Percentiles rank a stretch among this genome's conserved stretches.
These are phyloP conservation scores for Pulveroboletus frians DNA, from an alignment of 768 basidiomycete species.

Conservation along the genomic window DNA sequence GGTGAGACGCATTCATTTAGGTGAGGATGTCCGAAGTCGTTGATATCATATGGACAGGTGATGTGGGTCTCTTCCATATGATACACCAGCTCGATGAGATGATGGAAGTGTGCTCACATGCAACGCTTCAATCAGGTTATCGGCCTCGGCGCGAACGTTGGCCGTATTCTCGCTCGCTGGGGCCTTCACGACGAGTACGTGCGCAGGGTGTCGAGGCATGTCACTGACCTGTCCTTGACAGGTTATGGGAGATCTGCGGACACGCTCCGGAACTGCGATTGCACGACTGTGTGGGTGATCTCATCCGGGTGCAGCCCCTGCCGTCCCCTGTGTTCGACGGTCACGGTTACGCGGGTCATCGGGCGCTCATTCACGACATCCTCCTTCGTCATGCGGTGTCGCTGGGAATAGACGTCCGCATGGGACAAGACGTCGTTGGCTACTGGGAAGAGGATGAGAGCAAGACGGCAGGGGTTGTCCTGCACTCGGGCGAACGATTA, in stretches of 20 bases:
- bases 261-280: conserved; percentile 9
- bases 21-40: neutral
- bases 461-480: conserved; percentile 12
- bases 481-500: conserved; percentile 12
- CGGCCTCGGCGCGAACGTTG: conserved; percentile 22
- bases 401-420: conserved; percentile 21
- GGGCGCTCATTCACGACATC: conserved; percentile 19
- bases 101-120: neutral
- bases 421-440: conserved; percentile 20
- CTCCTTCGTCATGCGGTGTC: conserved; percentile 18
- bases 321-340: conserved; percentile 10
- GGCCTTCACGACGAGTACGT: conserved; percentile 24
- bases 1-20: conserved; percentile 7
- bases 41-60: neutral
- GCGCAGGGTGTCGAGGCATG: neutral
- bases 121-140: conserved; percentile 11
- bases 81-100: neutral
- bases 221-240: neutral
- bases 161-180: conserved; percentile 27
- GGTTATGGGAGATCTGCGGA: conserved; percentile 18
- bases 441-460: conserved; percentile 15
- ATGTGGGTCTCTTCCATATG: neutral
- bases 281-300: conserved; percentile 20
- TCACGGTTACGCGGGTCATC: conserved; percentile 22
- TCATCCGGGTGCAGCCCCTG: conserved; percentile 16